Conservation (phyloP, 345 rosid genomes). For the Psidium guajava region DNA sequence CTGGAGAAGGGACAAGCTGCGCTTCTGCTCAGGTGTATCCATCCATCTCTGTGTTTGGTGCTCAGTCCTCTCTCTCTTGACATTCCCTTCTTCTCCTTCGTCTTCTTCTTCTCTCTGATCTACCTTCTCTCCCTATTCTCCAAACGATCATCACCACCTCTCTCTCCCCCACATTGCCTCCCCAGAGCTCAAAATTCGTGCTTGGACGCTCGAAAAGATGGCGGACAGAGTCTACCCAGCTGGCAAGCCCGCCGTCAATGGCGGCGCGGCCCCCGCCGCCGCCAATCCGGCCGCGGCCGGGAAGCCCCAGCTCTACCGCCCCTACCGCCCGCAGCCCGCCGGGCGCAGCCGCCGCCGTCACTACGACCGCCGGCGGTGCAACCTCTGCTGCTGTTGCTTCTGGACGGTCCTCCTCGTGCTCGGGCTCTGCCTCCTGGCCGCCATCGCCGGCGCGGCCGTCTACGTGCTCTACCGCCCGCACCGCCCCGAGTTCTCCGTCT, state of each 20-base stretch:
- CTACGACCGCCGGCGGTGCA: slow-evolving; percentile 31
- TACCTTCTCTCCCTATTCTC: background rate
- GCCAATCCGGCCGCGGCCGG: slow-evolving; percentile 10
- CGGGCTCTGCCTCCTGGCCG: slow-evolving; percentile 43
- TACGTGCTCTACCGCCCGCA: slow-evolving; percentile 77
- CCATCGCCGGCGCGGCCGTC: slow-evolving; percentile 60
- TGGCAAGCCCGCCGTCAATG: slow-evolving; percentile 18
- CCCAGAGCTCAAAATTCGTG: background rate
- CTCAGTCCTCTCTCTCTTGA: background rate
- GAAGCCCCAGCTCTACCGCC: slow-evolving; percentile 39
- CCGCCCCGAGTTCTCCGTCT: slow-evolving; percentile 57
- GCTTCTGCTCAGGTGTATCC: background rate
- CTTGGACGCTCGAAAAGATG: background rate
- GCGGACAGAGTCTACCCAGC: background rate
- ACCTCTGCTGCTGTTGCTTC: slow-evolving; percentile 82
- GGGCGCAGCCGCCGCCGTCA: slow-evolving; percentile 27
- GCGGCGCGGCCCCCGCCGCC: slow-evolving; percentile 16
- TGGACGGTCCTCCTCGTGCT: slow-evolving; percentile 64
- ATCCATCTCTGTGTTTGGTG: background rate
- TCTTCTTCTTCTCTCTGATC: background rate
- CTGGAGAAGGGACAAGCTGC: background rate
- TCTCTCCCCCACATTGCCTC: background rate
- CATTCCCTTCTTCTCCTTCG: background rate
- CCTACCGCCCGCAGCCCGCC: slow-evolving; percentile 57
- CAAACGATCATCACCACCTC: background rate